These are phyloP conservation scores for Tylopilus felleus DNA, from an alignment of 768 basidiomycete species.

Conservation along the genomic window DNA sequence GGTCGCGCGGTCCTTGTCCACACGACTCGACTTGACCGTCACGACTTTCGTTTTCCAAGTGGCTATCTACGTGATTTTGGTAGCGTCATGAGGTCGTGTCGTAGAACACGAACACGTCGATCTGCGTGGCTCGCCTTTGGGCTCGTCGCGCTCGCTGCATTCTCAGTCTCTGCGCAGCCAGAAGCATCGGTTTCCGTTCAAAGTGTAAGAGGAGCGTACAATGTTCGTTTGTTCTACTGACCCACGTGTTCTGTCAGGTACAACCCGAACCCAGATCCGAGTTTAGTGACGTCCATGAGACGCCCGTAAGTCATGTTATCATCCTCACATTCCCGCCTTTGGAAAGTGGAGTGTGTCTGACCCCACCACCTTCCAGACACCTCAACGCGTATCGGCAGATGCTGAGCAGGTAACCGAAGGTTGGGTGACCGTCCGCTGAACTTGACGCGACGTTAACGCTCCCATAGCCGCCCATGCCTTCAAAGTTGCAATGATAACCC, in stretches of 20 bases:
- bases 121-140: constrained; percentile 62
- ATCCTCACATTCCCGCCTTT: neutral
- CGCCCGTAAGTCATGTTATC: constrained; percentile 9
- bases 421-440: constrained; percentile 18
- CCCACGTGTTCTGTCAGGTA: constrained; percentile 5
- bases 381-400: constrained; percentile 17
- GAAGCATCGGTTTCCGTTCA: constrained; percentile 13
- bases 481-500: constrained; percentile 67
- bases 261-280: constrained; percentile 13
- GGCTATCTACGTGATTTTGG: neutral
- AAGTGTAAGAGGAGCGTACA: constrained; percentile 10
- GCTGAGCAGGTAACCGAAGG: constrained; percentile 52
- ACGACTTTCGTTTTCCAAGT: neutral
- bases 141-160: constrained; percentile 48
- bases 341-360: neutral
- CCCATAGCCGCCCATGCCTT: constrained; percentile 65
- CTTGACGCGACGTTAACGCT: neutral
- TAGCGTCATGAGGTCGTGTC: constrained; percentile 19
- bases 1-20: neutral
- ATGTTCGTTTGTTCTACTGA: neutral
- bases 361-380: constrained; percentile 9
- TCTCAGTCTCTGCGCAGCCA: constrained; percentile 43
- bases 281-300: constrained; percentile 7
- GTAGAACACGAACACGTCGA: constrained; percentile 33
- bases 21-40: neutral